These are phyloP conservation scores for Phytopythium vexans DNA, from an alignment of 352 stramenopile genomes.

Conservation along the genomic window DNA sequence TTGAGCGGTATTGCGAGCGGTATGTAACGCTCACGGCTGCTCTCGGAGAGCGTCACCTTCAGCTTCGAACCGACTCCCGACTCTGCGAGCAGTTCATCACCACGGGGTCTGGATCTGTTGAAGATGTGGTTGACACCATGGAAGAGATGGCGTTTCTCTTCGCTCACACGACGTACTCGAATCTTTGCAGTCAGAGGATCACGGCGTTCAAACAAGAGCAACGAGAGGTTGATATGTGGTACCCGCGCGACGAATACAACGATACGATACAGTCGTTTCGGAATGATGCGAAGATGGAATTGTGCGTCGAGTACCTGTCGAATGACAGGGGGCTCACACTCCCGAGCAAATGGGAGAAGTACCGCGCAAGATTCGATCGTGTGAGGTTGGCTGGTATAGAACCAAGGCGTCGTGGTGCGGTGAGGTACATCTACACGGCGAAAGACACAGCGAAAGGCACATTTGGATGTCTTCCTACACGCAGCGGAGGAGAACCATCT, in stretches of 20 bases:
- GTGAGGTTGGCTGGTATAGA: neutral
- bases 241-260: constrained; percentile 9
- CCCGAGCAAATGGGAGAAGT: constrained; percentile 14
- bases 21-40: constrained; percentile 3
- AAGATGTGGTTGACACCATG: constrained; percentile 13
- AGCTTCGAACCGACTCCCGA: constrained; percentile 11
- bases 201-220: constrained; percentile 1
- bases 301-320: constrained; percentile 10
- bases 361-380: constrained; percentile 7
- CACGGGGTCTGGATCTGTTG: neutral
- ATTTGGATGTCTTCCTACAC: too few species aligned
- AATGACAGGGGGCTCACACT: constrained; percentile 7
- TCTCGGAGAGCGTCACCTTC: constrained; percentile 1
- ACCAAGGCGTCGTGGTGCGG: too few species aligned
- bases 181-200: constrained; percentile 6
- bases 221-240: constrained; percentile 5
- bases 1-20: constrained; percentile 7
- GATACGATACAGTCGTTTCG: constrained; percentile 15
- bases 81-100: constrained; percentile 7
- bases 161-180: constrained; percentile 12
- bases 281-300: constrained; percentile 12
- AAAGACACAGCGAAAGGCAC: too few species aligned
- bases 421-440: too few species aligned
- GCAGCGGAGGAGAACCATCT: too few species aligned
- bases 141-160: constrained; percentile 25